Conservation (phyloP, 2,329 filamentous ascomycete species). For the Aspergillus hiratsukae region DNA sequence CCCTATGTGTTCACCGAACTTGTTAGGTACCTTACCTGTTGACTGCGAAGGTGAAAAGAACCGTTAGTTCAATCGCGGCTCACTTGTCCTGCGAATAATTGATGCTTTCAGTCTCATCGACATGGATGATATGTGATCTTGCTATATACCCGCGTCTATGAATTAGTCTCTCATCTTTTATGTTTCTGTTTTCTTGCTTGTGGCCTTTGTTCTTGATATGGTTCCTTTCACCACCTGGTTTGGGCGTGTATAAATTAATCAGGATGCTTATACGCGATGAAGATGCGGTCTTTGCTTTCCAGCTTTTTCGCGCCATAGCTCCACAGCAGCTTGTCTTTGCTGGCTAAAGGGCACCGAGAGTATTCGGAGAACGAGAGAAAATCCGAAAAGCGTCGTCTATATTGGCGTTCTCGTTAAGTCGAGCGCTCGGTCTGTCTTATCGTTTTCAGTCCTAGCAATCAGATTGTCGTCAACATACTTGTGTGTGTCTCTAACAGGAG, state of each 20-base stretch:
- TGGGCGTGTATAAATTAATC: background rate
- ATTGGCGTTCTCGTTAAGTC: background rate
- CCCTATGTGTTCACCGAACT: background rate
- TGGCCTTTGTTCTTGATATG: conserved; percentile 1
- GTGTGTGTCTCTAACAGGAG: background rate
- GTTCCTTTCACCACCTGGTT: conserved; percentile 9
- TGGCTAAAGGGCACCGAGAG: background rate
- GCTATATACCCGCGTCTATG: conserved; percentile 19
- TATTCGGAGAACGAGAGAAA: background rate
- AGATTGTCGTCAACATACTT: background rate
- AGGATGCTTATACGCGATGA: background rate
- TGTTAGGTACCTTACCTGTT: background rate
- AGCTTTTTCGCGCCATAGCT: background rate
- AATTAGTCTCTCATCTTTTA: conserved; percentile 3
- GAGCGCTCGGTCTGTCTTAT: background rate
- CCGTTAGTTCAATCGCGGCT: background rate
- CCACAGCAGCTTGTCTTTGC: background rate
- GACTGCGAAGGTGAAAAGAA: background rate
- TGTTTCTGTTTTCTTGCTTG: conserved; percentile 6
- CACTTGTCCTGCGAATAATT: background rate
- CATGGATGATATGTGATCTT: conserved; percentile 11
- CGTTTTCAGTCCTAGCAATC: background rate
- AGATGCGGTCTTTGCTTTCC: background rate
- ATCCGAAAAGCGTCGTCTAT: background rate
- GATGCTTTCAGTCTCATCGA: conserved; percentile 1